Conservation (phyloP, 148 eudicot species). For the Oxyria digyna region DNA sequence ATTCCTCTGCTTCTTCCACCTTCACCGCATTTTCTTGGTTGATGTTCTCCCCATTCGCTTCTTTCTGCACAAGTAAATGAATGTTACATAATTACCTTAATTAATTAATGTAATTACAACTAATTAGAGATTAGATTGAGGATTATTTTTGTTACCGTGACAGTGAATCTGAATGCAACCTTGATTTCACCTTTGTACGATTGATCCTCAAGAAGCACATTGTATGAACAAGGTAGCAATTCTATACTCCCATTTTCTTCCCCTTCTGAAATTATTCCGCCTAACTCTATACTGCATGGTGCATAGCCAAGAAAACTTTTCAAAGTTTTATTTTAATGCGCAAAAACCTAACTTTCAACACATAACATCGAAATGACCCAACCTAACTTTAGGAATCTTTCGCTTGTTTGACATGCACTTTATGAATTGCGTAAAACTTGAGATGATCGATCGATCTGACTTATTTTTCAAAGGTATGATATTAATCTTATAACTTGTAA, state of each 20-base stretch:
- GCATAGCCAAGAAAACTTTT: not conserved
- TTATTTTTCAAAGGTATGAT: not conserved
- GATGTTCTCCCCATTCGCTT: not conserved
- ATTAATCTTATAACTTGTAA: not conserved
- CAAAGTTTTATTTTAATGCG: too few species aligned
- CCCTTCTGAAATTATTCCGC: not conserved
- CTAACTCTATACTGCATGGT: not conserved
- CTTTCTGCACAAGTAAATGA: not conserved
- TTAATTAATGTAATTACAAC: not conserved
- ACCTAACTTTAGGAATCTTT: too few species aligned
- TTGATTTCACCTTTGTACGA: slow-evolving; percentile 72
- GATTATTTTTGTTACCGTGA: slow-evolving; percentile 20
- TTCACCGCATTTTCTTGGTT: not conserved
- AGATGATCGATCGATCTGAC: too few species aligned
- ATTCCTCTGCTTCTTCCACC: not conserved
- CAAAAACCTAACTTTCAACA: too few species aligned
- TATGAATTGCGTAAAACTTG: too few species aligned
- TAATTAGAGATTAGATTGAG: not conserved
- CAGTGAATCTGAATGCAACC: slow-evolving; percentile 44
- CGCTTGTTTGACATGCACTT: too few species aligned
- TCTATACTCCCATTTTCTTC: slow-evolving; percentile 25
- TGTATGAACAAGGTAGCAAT: slow-evolving; percentile 46
- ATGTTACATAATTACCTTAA: not conserved
- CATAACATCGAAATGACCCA: too few species aligned
- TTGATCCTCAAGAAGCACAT: slow-evolving; percentile 66